Percentiles rank a stretch among this genome's conserved stretches.
Evolutionary conservation across 306 rosid genomes (phyloP).

Genomic region (Castanea crenata): DNA sequence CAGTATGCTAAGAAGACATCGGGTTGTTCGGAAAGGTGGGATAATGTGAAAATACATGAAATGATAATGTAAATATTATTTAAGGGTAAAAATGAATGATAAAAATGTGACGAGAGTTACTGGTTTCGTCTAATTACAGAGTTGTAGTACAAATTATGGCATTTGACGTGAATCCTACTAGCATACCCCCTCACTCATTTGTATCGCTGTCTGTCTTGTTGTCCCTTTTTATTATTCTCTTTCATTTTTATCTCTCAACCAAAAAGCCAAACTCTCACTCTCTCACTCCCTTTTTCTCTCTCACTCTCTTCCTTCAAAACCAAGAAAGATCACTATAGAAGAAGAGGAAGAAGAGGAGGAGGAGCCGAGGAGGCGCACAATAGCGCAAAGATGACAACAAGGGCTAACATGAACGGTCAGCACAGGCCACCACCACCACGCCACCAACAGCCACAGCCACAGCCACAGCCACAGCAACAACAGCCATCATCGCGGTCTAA

Average conservation of each 20-base stretch:
- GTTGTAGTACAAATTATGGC: no score
- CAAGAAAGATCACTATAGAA: not conserved
- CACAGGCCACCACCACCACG: conserved; percentile 3
- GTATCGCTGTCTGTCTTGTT: not conserved
- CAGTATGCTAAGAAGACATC: no score
- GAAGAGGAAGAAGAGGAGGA: conserved; percentile 11
- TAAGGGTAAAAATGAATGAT: no score
- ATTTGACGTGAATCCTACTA: no score
- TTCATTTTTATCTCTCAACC: not conserved
- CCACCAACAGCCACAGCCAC: not conserved
- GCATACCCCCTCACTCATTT: not conserved
- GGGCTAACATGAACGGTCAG: not conserved
- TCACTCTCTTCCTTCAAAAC: not conserved
- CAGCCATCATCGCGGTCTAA: conserved; percentile 1
- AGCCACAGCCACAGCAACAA: conserved; percentile 14
- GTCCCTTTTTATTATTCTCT: not conserved
- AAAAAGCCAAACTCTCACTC: not conserved
- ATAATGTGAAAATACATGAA: no score
- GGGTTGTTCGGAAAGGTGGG: no score
- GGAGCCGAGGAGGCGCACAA: not conserved
- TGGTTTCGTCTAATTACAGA: no score
- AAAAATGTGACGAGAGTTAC: no score
- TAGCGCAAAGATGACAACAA: not conserved
- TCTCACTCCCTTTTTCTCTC: not conserved
- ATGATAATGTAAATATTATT: no score